A percentile compares a stretch with the other conserved stretches of the same genome.
These are phyloP conservation scores for Lentinus brumalis DNA, from an alignment of 768 basidiomycete genomes.

Conservation along the genomic window DNA sequence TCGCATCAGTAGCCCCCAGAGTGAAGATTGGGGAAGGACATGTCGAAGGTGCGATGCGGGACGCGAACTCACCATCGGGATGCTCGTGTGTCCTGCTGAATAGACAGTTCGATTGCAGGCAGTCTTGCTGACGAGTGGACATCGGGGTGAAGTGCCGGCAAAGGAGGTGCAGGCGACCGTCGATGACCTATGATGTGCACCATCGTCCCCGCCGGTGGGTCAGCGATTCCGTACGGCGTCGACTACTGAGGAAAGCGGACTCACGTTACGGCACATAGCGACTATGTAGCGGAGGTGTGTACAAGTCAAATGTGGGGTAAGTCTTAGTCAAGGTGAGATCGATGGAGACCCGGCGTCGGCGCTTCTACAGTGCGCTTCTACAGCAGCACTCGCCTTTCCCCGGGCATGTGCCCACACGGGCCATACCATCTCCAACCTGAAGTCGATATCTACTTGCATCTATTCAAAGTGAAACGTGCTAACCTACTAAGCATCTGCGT, in stretches of 20 bases:
- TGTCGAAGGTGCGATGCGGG: conserved; percentile 6
- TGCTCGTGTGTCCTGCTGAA: conserved; percentile 71
- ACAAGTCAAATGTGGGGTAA: no score
- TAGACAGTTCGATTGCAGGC: conserved; percentile 61
- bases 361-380: no score
- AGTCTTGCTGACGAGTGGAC: conserved; percentile 70
- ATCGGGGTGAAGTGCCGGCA: conserved; percentile 77
- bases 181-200: conserved; percentile 55
- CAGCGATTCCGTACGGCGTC: conserved; percentile 4
- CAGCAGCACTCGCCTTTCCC: no score
- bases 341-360: no score
- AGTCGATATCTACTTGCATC: no score
- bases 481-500: no score
- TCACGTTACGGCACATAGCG: conserved; percentile 75
- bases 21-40: neutral
- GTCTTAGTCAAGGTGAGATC: no score
- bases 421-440: no score
- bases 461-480: no score
- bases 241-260: conserved; percentile 27
- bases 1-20: neutral
- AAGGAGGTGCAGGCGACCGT: conserved; percentile 69
- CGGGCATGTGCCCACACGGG: no score
- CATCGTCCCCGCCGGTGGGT: neutral
- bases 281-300: conserved; percentile 17
- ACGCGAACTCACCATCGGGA: conserved; percentile 44